Evolutionary conservation across 352 stramenopile genomes (phyloP).

Genomic region (Globisporangium abappressorium): DNA sequence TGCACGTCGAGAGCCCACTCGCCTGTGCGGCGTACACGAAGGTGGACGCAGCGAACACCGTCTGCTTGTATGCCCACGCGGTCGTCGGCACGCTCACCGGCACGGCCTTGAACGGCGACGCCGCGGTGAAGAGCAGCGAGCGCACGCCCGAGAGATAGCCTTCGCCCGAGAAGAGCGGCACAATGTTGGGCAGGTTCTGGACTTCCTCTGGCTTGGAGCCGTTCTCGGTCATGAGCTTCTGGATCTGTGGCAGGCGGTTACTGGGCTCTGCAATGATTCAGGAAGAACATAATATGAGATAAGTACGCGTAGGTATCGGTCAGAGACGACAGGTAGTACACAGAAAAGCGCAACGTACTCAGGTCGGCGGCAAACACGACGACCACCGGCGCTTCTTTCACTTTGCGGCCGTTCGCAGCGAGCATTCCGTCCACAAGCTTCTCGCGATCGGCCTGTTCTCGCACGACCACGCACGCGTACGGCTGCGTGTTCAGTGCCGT

Average conservation of each 20-base stretch:
- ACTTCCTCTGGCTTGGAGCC: conserved; percentile 43
- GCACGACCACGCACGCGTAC: conserved; percentile 75
- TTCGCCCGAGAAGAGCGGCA: conserved; percentile 72
- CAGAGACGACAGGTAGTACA: neutral
- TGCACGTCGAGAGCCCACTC: conserved; percentile 63
- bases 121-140: conserved; percentile 46
- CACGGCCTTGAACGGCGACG: conserved; percentile 62
- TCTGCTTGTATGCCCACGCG: conserved; percentile 83
- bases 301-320: neutral
- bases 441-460: conserved; percentile 63
- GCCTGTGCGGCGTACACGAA: conserved; percentile 72
- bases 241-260: conserved; percentile 60
- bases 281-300: neutral
- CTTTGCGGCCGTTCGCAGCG: conserved; percentile 63
- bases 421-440: conserved; percentile 76
- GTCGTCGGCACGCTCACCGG: conserved; percentile 60
- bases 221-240: conserved; percentile 63
- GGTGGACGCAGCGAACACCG: conserved; percentile 61
- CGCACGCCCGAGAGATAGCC: conserved; percentile 55
- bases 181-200: conserved; percentile 52
- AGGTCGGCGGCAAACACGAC: conserved; percentile 81
- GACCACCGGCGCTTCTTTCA: conserved; percentile 73
- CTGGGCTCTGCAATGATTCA: conserved; percentile 48
- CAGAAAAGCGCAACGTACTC: conserved; percentile 20
- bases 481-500: conserved; percentile 79